Percentiles rank a stretch among this genome's conserved stretches.
Conservation (phyloP, 768 basidiomycete species). For the Boletus rufocinnamomeus region DNA sequence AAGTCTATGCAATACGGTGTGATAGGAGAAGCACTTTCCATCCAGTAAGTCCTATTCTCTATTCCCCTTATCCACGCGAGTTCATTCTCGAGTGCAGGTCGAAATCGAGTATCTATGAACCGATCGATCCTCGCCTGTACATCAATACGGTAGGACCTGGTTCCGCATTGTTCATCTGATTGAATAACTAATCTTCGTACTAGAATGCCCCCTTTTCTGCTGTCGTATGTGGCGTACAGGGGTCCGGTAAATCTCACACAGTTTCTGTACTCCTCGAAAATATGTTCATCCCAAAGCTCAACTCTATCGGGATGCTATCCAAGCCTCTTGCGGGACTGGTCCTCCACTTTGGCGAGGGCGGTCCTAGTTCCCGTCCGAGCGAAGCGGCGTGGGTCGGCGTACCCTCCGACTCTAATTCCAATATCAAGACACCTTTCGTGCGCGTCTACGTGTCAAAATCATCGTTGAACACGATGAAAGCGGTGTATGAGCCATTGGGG, state of each 20-base stretch:
- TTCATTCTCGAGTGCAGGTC: constrained; percentile 28
- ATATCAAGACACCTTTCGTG: constrained; percentile 31
- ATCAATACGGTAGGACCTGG: constrained; percentile 54
- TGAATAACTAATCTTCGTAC: not conserved
- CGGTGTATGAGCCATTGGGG: constrained; percentile 52
- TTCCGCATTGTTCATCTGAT: not conserved
- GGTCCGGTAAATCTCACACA: constrained; percentile 72
- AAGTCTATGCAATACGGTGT: constrained; percentile 58
- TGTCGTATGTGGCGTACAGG: constrained; percentile 70
- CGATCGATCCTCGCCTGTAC: constrained; percentile 54
- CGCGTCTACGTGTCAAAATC: constrained; percentile 58
- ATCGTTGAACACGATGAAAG: constrained; percentile 54
- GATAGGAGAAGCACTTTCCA: constrained; percentile 41
- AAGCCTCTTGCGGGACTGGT: constrained; percentile 61
- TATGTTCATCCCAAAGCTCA: constrained; percentile 55
- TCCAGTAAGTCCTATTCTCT: constrained; percentile 26
- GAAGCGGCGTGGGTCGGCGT: constrained; percentile 62
- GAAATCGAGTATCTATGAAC: constrained; percentile 29
- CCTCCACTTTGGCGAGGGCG: constrained; percentile 67
- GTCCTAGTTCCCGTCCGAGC: constrained; percentile 51
- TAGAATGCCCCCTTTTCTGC: constrained; percentile 73
- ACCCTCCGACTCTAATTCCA: constrained; percentile 30
- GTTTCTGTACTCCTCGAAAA: constrained; percentile 66
- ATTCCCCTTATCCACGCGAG: not conserved
- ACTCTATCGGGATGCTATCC: constrained; percentile 48